Evolutionary conservation across 345 rosid species (phyloP).

Genomic region (Acer saccharum): DNA sequence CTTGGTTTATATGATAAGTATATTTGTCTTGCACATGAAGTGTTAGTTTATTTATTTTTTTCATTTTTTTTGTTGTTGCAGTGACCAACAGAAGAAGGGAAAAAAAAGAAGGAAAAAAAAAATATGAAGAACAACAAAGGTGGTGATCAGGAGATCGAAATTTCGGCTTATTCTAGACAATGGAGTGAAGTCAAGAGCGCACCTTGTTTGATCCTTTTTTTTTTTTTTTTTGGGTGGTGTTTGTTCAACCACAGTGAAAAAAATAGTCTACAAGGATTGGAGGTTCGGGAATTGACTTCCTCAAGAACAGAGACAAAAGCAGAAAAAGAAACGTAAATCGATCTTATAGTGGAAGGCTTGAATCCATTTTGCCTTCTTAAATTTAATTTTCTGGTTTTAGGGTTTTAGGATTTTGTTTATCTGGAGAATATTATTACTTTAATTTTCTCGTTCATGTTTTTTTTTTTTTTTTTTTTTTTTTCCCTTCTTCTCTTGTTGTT

Average conservation of each 20-base stretch:
- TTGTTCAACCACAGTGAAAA: not conserved
- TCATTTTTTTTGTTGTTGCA: conserved; percentile 22
- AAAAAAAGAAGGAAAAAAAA: not conserved
- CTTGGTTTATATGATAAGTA: not conserved
- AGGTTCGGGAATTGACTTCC: conserved; percentile 97
- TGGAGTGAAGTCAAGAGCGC: conserved; percentile 91
- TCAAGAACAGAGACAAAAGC: conserved; percentile 8
- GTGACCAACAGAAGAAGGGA: conserved; percentile 29
- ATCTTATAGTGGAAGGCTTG: not conserved
- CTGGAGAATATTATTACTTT: conserved; percentile 1
- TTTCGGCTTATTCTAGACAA: conserved; percentile 29
- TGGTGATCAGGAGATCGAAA: conserved; percentile 6
- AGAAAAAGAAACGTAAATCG: conserved; percentile 9
- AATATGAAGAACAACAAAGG: conserved; percentile 18
- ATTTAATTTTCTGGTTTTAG: conserved; percentile 15
- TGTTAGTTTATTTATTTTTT: too few relatives aligned
- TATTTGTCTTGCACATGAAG: too few relatives aligned
- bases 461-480: not conserved
- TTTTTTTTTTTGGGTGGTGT: not conserved
- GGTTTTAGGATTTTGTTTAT: conserved; percentile 20
- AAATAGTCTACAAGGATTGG: conserved; percentile 28
- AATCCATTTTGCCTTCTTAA: not conserved
- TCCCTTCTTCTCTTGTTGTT: conserved; percentile 21
- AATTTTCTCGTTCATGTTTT: not conserved
- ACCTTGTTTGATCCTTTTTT: conserved; percentile 62